Evolutionary conservation across 306 rosid genomes (phyloP), one percentile per base, ranked within the genome.

Genomic region (Fagus sylvatica): DNA sequence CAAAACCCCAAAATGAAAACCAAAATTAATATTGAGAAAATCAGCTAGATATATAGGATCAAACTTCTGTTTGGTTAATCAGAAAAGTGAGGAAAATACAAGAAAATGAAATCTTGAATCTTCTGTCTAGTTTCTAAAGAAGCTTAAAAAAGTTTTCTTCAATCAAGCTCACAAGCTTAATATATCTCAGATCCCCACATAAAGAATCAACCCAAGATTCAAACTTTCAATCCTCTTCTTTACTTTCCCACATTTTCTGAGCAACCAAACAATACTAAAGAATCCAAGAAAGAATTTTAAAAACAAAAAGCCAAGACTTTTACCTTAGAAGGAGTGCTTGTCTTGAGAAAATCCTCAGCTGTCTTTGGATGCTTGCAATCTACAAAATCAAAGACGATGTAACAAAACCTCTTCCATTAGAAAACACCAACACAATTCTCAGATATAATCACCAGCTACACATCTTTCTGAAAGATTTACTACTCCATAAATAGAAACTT

Each of bases 321-420:
- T 65, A 95, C 98, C 98, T 95, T 91, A 53, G 85, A 76, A 79
- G 98, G 96, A 42, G 93, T 22, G 28, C 28, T 88, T 51, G 89
- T 87, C 69, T 78, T 87, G 79, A 89, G 96, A 76, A 93, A 90
- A 70, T 93, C 99, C 43, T 91, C 89, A 10, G 89, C 93, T 11
- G 89, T 88, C 86, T 85, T 95, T 11, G 99, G 96, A 75, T 95
- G 99, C 68, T 88, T 95, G 76, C 97, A 95, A 69, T 87, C 98
- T 95, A 80, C 51, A 84, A 74, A 53, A 82, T 62, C 74, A 69
- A 15, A 64, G 67, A 11, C 16, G 15, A 60, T 32, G 10, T 12
- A 2, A 60, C 4, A 32, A 56, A 55, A 1, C 61, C 19, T 55
- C 17, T 55, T 10, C 4, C 4, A 32, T 3, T 4, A 40, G 8